Percentiles rank a stretch among this genome's conserved stretches.
These are phyloP conservation scores for Hyaloperonospora arabidopsidis DNA, from an alignment of 352 stramenopile genomes.

Conservation along the genomic window DNA sequence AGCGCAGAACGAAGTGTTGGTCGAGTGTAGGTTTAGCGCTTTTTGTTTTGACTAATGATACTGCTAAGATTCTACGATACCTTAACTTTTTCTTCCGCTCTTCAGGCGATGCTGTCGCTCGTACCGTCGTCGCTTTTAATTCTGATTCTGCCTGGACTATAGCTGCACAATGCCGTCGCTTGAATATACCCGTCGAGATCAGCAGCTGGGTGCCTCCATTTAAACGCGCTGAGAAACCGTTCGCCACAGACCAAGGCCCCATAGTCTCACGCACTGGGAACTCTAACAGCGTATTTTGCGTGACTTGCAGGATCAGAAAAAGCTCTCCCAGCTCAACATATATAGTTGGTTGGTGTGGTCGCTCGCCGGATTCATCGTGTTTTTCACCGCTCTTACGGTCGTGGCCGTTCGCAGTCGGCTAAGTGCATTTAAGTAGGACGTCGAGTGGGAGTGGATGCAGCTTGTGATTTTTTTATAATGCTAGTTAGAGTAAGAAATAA, in stretches of 20 bases:
- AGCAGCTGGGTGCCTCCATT: conserved; percentile 70
- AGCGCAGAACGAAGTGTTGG: conserved; percentile 19
- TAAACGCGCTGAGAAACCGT: conserved; percentile 82
- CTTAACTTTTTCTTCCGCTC: neutral
- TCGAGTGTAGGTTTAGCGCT: conserved; percentile 41
- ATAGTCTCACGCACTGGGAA: conserved; percentile 55
- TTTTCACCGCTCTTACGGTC: conserved; percentile 81
- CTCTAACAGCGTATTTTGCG: conserved; percentile 73
- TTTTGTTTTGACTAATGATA: conserved; percentile 20
- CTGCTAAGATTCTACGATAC: neutral
- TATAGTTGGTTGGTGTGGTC: conserved; percentile 79
- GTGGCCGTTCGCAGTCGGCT: conserved; percentile 73
- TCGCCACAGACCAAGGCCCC: conserved; percentile 61
- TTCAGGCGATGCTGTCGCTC: conserved; percentile 13
- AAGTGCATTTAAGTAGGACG: conserved; percentile 84
- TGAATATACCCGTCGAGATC: conserved; percentile 66
- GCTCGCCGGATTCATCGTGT: conserved; percentile 76
- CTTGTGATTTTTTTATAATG: too few relatives aligned
- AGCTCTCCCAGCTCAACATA: conserved; percentile 86
- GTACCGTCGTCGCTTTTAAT: conserved; percentile 8
- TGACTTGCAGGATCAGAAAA: conserved; percentile 73
- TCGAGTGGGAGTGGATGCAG: conserved; percentile 88
- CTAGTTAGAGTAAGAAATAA: too few relatives aligned
- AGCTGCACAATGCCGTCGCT: conserved; percentile 17
- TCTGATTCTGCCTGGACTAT: conserved; percentile 14